phyloP scores from a whole-genome alignment of 2,329 filamentous ascomycete species.

The Trichoderma pleuroti region DNA sequence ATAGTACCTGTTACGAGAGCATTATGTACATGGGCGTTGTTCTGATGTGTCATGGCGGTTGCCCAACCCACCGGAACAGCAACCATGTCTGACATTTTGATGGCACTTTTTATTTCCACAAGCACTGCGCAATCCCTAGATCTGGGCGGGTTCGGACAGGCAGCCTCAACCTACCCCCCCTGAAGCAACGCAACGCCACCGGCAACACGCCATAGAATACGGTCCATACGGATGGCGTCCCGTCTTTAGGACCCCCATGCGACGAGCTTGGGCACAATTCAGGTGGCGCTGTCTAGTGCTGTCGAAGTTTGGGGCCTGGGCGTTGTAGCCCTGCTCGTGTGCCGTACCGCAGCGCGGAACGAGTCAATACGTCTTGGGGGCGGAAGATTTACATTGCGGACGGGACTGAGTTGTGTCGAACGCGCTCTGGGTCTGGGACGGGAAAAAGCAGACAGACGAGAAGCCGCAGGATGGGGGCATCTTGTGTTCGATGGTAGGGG shows the following conservation, averaged over 20 bases:
- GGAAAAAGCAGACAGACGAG: background rate
- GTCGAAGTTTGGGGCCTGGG: background rate
- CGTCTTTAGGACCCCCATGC: background rate
- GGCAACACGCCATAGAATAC: background rate
- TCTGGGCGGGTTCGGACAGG: background rate
- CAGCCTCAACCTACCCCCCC: background rate
- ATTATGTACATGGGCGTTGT: background rate
- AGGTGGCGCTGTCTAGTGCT: conserved; percentile 10
- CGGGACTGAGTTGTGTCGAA: background rate
- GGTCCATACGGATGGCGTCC: conserved; percentile 4
- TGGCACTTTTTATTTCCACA: background rate
- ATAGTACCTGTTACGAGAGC: background rate
- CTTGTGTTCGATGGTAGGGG: background rate
- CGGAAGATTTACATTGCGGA: background rate
- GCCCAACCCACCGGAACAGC: background rate
- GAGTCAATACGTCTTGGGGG: background rate
- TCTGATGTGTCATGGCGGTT: background rate
- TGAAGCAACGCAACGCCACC: background rate
- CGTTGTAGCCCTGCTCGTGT: background rate
- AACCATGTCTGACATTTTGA: background rate
- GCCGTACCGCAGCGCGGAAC: background rate
- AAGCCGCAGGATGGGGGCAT: background rate
- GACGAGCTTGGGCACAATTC: background rate
- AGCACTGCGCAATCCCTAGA: background rate
- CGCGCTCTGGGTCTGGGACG: no score